Evolutionary conservation across 1,284 basidiomycete genomes (phyloP).

Genomic region (Ganoderma sp.): DNA sequence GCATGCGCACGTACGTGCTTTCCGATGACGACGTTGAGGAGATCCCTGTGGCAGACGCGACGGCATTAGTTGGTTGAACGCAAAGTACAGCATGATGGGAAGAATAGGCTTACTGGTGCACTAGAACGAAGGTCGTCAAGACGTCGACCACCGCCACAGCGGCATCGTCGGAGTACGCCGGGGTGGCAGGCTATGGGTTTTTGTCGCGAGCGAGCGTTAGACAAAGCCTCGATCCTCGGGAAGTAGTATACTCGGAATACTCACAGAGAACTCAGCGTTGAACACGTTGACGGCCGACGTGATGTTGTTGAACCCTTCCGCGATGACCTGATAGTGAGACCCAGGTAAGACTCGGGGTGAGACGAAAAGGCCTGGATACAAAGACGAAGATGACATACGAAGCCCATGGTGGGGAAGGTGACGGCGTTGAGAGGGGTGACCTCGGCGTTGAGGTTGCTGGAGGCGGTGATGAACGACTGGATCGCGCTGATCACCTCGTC

Average conservation of each 20-base stretch:
- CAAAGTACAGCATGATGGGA: background rate
- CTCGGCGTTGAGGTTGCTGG: background rate
- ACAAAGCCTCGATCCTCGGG: too few species aligned
- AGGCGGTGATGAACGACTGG: background rate
- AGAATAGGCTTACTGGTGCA: background rate
- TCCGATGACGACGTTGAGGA: constrained; percentile 1
- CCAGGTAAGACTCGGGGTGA: too few species aligned
- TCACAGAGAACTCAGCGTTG: constrained; percentile 5
- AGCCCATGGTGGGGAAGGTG: background rate
- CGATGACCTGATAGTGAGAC: too few species aligned
- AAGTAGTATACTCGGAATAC: too few species aligned
- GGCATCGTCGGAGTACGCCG: background rate
- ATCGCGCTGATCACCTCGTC: constrained; percentile 1
- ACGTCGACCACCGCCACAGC: background rate
- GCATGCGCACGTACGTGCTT: background rate
- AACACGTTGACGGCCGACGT: background rate
- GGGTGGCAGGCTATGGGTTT: constrained; percentile 4
- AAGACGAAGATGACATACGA: too few species aligned
- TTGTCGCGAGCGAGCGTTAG: too few species aligned
- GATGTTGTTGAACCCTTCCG: constrained; percentile 1
- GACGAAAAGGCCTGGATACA: too few species aligned
- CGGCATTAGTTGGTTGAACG: too few species aligned
- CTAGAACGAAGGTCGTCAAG: constrained; percentile 3
- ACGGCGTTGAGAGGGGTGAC: background rate
- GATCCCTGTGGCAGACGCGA: background rate